Evolutionary conservation across 257 asterid genomes (phyloP).

Genomic region (Parsonsia alboflavescens): DNA sequence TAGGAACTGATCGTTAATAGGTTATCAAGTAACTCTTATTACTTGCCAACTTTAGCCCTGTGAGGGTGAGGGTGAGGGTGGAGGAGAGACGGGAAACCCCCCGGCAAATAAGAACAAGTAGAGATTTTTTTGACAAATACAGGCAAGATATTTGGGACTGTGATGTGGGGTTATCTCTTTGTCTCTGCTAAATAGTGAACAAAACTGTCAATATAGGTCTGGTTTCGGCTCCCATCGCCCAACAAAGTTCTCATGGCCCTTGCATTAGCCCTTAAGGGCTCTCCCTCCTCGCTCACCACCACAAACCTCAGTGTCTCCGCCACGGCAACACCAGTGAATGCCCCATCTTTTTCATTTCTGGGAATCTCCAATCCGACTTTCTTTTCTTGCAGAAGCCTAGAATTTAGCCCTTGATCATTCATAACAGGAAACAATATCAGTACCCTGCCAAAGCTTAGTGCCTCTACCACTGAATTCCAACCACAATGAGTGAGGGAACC

Average conservation of each 20-base stretch:
- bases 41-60: no score
- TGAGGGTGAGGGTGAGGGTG: no score
- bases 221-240: conserved; percentile 37
- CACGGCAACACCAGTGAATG: conserved; percentile 46
- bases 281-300: conserved; percentile 52
- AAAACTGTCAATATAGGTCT: conserved; percentile 33
- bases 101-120: no score
- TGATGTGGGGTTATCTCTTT: conserved; percentile 9
- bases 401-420: conserved; percentile 85
- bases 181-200: conserved; percentile 31
- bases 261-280: conserved; percentile 44
- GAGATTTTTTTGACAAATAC: not conserved
- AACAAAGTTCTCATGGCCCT: conserved; percentile 40
- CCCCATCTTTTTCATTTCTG: conserved; percentile 50
- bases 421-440: conserved; percentile 66
- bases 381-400: conserved; percentile 61
- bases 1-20: not conserved
- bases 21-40: no score
- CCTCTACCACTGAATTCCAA: conserved; percentile 84
- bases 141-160: not conserved
- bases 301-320: conserved; percentile 52
- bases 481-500: conserved; percentile 84
- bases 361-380: conserved; percentile 69
- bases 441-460: conserved; percentile 52
- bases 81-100: no score